Evolutionary conservation across 805 yeast species (phyloP).

Genomic region (Candida maris): DNA sequence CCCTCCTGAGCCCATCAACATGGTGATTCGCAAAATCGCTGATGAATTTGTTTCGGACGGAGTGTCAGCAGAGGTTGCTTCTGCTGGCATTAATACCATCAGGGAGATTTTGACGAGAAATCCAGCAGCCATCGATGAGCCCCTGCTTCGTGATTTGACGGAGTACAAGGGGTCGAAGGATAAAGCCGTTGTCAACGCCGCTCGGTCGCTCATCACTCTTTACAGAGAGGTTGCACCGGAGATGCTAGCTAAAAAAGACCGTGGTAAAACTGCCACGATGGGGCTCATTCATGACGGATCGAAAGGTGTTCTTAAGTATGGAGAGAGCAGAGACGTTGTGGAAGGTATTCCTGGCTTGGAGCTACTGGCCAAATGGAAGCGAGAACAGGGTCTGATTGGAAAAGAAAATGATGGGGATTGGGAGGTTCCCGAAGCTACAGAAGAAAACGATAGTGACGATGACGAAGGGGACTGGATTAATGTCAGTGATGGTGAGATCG

Average conservation of each 20-base stretch:
- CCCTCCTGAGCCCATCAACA: conserved; percentile 86
- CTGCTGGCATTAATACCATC: conserved; percentile 95
- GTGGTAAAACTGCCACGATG: conserved; percentile 91
- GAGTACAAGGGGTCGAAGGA: conserved; percentile 92
- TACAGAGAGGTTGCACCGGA: conserved; percentile 97
- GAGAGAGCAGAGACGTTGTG: conserved; percentile 61
- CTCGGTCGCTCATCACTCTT: conserved; percentile 77
- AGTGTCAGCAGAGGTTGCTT: conserved; percentile 96
- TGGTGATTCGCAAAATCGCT: conserved; percentile 86
- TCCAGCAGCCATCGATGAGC: conserved; percentile 88
- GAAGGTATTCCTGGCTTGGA: conserved; percentile 91
- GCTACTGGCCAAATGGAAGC: conserved; percentile 81
- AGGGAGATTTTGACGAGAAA: conserved; percentile 91
- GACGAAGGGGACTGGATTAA: conserved; percentile 91
- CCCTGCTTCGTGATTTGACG: conserved; percentile 81
- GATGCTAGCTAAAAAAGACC: conserved; percentile 82
- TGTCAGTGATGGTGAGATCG: conserved; percentile 73
- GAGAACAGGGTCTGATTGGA: conserved; percentile 51
- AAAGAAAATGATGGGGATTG: conserved; percentile 58
- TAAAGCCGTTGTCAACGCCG: conserved; percentile 92
- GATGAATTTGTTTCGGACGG: conserved; percentile 98
- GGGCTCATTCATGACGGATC: conserved; percentile 59
- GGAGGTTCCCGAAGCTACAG: conserved; percentile 60
- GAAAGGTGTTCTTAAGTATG: conserved; percentile 57
- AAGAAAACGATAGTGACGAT: conserved; percentile 49